Conservation (phyloP, 352 stramenopile genomes). For the Phytophthora aleatoria region DNA sequence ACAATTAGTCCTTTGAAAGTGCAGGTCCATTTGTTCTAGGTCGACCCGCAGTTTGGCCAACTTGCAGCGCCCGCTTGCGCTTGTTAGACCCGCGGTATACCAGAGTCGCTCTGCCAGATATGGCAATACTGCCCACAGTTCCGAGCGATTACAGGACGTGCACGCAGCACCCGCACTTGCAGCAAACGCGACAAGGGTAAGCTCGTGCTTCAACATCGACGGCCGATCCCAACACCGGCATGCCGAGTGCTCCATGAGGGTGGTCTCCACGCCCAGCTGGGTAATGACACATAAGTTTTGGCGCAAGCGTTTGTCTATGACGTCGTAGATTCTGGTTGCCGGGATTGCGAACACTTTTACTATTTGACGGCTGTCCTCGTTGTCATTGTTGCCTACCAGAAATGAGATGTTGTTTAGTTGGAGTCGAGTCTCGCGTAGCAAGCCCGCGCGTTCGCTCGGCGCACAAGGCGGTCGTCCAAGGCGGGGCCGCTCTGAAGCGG, state of each 20-base stretch:
- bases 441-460: neutral
- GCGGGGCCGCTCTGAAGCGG: neutral
- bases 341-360: neutral
- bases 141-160: constrained; percentile 16
- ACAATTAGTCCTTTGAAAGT: neutral
- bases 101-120: constrained; percentile 3
- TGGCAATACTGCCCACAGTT: neutral
- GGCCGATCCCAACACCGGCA: constrained; percentile 3
- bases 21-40: neutral
- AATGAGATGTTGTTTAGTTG: constrained; percentile 1
- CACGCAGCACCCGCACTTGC: constrained; percentile 14
- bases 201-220: neutral
- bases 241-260: constrained; percentile 9
- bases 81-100: constrained; percentile 8
- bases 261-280: constrained; percentile 5
- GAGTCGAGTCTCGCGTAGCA: neutral
- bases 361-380: neutral
- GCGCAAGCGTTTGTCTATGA: neutral
- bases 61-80: neutral
- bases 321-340: neutral
- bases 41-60: neutral
- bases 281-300: constrained; percentile 4
- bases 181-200: constrained; percentile 8
- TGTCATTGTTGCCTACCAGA: neutral
- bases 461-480: neutral